Evolutionary conservation across 2,329 filamentous ascomycete genomes (phyloP), one percentile per base, ranked within the genome.

Genomic region (Fusarium lyarnte): DNA sequence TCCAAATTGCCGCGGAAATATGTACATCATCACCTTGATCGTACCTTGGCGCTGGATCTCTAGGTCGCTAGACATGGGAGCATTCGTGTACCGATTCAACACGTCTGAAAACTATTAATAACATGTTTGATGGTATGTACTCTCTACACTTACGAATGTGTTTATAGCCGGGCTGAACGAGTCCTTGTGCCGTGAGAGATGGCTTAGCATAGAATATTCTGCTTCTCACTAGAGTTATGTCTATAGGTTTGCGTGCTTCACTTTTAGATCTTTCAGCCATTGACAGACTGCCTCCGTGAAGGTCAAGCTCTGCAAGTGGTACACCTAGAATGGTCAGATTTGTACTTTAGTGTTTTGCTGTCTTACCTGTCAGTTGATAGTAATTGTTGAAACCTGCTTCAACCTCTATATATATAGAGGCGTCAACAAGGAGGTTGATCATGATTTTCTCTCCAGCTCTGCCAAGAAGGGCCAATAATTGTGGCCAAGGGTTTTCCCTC

Each of bases 1-100:
- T 19, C 90, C 89, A 78, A 97, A 98, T 77, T 98, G 95, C 16
- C 92, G 88, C 36, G 96, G 96, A 75, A 99, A 99, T 3, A 99
- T 91, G 81, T 98, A 95, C 85, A 95, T 96, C 88, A 97, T 89
- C 25, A 97, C 82, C 74, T 92, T 93, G 16, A 90, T 78, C 0
- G 90, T 93, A 70, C 92, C 87, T 17, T 65, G 66, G n/a, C 66
- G 65, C 39, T 68, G 53, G 14, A 81, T 78, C 12, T 54, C 27
- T 19, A 33, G 10, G 4, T 67, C 27, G 27, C 10, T 31, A 21
- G 29, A 25, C 38, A 41, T 16, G 5, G 29, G 17, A 23, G 35
- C 42, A 29, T 52, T 52, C 8, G 86, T 82, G 72, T 87, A 92
- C 27, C 94, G 90, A 78, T 96, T 97, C 29, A 98, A 81, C 5